These are phyloP conservation scores for Entophlyctis luteolus DNA, from an alignment of 192 early-diverging fungal species.

Conservation along the genomic window DNA sequence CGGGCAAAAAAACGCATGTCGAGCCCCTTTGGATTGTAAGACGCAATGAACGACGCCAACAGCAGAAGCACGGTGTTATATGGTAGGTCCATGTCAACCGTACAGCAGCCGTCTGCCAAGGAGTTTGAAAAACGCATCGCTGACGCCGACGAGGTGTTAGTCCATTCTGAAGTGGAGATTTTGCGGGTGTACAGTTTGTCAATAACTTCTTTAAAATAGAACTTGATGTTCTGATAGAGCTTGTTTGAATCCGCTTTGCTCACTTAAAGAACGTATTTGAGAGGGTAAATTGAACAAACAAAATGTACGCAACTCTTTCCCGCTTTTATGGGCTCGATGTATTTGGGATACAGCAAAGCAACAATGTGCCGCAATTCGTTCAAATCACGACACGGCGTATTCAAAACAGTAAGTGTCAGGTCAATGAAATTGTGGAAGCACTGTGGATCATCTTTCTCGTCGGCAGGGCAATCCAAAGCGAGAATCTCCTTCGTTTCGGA, in stretches of 20 bases:
- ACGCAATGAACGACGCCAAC: conserved; percentile 85
- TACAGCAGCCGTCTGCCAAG: conserved; percentile 11
- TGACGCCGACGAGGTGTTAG: conserved; percentile 3
- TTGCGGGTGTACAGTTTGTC: conserved; percentile 86
- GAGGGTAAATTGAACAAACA: background rate
- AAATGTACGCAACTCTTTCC: conserved; percentile 54
- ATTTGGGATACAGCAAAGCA: conserved; percentile 78
- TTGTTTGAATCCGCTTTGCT: no score
- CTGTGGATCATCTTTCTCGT: conserved; percentile 48
- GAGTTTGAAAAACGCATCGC: conserved; percentile 15
- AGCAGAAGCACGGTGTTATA: conserved; percentile 87
- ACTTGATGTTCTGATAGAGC: background rate
- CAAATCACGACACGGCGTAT: conserved; percentile 74
- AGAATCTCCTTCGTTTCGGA: conserved; percentile 69
- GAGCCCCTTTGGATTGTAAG: conserved; percentile 83
- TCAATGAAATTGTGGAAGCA: conserved; percentile 76
- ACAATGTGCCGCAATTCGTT: conserved; percentile 83
- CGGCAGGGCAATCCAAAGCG: conserved; percentile 56
- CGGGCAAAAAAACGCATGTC: conserved; percentile 84
- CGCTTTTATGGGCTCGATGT: conserved; percentile 76
- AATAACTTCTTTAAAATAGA: conserved; percentile 8
- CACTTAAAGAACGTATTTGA: background rate
- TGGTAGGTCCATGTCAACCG: conserved; percentile 53
- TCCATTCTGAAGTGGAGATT: conserved; percentile 84
- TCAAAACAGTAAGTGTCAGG: conserved; percentile 77